Evolutionary conservation across 2,329 filamentous ascomycete species (phyloP).

Genomic region (Neonectria neomacrospora): DNA sequence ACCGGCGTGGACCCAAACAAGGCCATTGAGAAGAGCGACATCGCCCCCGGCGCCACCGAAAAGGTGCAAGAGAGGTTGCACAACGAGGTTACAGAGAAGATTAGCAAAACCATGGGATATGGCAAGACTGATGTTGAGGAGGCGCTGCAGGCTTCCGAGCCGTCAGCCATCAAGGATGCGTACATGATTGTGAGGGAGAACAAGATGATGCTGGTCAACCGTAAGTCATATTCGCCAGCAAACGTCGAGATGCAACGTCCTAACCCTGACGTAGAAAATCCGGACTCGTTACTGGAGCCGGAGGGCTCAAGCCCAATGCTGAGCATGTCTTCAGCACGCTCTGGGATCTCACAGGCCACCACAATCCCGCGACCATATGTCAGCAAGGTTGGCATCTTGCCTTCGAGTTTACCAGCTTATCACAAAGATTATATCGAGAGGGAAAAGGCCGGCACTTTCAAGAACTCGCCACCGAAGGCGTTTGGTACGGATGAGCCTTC

Average conservation of each 20-base stretch:
- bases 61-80: slow-evolving; percentile 91
- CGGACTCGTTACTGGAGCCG: slow-evolving; percentile 49
- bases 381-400: slow-evolving; percentile 91
- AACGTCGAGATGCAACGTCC: slow-evolving; percentile 30
- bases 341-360: slow-evolving; percentile 61
- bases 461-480: slow-evolving; percentile 55
- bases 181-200: slow-evolving; percentile 99
- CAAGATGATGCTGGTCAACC: slow-evolving; percentile 94
- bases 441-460: slow-evolving; percentile 63
- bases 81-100: slow-evolving; percentile 91
- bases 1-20: slow-evolving; percentile 95
- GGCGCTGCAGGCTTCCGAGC: slow-evolving; percentile 89
- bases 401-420: slow-evolving; percentile 89
- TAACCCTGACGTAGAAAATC: slow-evolving; percentile 48
- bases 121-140: slow-evolving; percentile 95
- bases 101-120: slow-evolving; percentile 98
- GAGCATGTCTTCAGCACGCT: slow-evolving; percentile 66
- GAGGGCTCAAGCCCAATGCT: slow-evolving; percentile 62
- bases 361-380: slow-evolving; percentile 67
- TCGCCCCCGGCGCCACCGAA: slow-evolving; percentile 81
- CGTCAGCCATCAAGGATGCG: slow-evolving; percentile 97
- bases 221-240: slow-evolving; percentile 65
- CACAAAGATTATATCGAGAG: slow-evolving; percentile 92
- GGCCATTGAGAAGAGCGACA: slow-evolving; percentile 83
- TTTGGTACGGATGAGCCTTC: slow-evolving; percentile 60